These are phyloP conservation scores for Yamadazyma endophytica DNA, from an alignment of 805 yeast genomes.

Conservation along the genomic window DNA sequence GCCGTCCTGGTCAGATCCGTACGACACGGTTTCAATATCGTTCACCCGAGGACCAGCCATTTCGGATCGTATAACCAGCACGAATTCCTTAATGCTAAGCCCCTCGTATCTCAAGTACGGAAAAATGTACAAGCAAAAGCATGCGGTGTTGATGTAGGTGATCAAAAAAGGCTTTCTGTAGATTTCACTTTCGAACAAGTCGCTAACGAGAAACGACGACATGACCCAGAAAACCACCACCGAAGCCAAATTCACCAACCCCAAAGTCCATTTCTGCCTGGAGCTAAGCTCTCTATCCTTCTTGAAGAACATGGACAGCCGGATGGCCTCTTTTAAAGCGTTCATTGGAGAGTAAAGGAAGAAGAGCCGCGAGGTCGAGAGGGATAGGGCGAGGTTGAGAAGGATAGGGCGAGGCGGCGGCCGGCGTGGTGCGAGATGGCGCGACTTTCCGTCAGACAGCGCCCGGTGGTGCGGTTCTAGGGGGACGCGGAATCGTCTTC, in stretches of 20 bases:
- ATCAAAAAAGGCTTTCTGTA: constrained; percentile 90
- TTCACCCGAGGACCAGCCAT: neutral
- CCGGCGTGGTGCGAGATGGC: too few relatives aligned
- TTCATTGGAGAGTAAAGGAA: too few relatives aligned
- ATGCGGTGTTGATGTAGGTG: constrained; percentile 86
- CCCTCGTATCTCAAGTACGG: constrained; percentile 45
- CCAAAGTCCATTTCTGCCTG: constrained; percentile 65
- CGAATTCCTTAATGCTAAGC: constrained; percentile 12
- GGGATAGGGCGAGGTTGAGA: too few relatives aligned
- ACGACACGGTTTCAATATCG: constrained; percentile 6
- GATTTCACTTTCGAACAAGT: constrained; percentile 59
- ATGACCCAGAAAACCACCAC: constrained; percentile 90
- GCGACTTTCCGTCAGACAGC: too few relatives aligned
- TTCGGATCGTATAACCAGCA: neutral
- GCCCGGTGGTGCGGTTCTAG: too few relatives aligned
- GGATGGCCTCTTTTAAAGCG: neutral
- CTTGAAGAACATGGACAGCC: constrained; percentile 5
- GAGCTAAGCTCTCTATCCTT: constrained; percentile 8
- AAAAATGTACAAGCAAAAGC: constrained; percentile 73
- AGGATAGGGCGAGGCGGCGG: too few relatives aligned
- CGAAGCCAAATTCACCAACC: constrained; percentile 64
- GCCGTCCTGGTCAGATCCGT: constrained; percentile 7
- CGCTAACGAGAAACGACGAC: constrained; percentile 81
- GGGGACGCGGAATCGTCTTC: too few relatives aligned
- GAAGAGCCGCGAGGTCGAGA: neutral